Evolutionary conservation across 2,329 filamentous ascomycete genomes (phyloP).

Genomic region (Claviceps sp.): DNA sequence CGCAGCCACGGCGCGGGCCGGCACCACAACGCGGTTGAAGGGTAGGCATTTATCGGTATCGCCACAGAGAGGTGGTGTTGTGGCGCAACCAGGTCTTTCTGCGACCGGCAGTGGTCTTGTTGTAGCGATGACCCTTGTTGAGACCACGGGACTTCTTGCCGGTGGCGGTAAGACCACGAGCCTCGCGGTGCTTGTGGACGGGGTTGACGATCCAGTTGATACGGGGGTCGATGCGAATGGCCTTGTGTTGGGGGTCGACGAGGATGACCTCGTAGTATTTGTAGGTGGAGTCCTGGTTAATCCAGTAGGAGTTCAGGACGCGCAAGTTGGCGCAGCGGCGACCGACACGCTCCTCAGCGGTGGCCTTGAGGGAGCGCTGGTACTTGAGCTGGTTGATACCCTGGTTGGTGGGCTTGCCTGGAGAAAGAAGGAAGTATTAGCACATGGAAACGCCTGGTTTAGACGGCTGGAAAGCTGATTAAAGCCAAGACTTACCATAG

Average conservation of each 20-base stretch:
- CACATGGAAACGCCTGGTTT: background rate
- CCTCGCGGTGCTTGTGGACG: constrained; percentile 99
- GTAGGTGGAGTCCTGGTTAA: constrained; percentile 99
- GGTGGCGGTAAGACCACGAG: constrained; percentile 90
- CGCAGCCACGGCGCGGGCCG: background rate
- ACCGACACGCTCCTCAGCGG: constrained; percentile 99
- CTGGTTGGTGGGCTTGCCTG: constrained; percentile 99
- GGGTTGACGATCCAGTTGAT: constrained; percentile 99
- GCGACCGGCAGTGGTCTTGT: constrained; percentile 92
- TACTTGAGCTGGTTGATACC: constrained; percentile 99
- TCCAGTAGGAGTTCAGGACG: constrained; percentile 99
- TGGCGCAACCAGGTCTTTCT: constrained; percentile 99
- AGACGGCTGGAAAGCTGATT: no score
- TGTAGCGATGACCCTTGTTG: constrained; percentile 98
- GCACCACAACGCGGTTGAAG: background rate
- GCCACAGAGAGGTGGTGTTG: constrained; percentile 98
- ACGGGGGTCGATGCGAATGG: constrained; percentile 94
- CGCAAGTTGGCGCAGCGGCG: constrained; percentile 97
- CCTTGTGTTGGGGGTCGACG: constrained; percentile 99
- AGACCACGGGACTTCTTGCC: constrained; percentile 99
- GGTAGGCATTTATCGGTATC: constrained; percentile 63
- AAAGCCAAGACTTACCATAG: constrained; percentile 53
- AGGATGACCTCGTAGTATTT: constrained; percentile 99
- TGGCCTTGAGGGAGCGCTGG: constrained; percentile 96
- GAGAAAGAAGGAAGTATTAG: background rate